Base-by-base conservation (phyloP, 2,329 filamentous ascomycete species). In the Phialocephala sp. region DNA sequence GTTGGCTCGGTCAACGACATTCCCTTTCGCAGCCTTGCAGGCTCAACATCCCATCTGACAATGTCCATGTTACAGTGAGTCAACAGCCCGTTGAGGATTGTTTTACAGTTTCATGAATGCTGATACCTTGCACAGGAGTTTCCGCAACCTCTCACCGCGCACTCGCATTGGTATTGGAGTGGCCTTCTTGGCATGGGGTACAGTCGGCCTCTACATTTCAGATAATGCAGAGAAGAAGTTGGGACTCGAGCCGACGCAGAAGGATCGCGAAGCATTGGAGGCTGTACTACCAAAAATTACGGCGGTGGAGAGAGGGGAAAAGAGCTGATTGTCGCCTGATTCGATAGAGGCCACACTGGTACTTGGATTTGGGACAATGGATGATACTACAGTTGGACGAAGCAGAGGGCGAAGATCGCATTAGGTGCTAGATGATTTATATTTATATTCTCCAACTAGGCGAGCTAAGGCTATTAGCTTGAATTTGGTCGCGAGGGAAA, bases 141-240 rank as follows among this genome's bases (percentile, higher is more conserved):
- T 93, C 81, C 89, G 85, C 75, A 87, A 85, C 72, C 88, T 97
- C 62, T 81, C 89, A 3, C 85, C 90, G 20, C 89, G 86, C 71
- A 90, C 91, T 27, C 90, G 91, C 64, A 79, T 92, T 50, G 79
- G 89, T 57, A 83, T 97, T 68, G 94, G 94, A 71, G 76, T 88
- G 58, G 90, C 88, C 72, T 79, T 97, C 70, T 87, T 97, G 74
- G 86, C 86, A 39, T 97, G 93, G 87, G 92, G 92, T 15, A 80
- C 82, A 47, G 80, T 87, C 47, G 94, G 92, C 18, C 83, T 95
- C n/a, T 89, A 90, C 75, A 75, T 91, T 20, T 88, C 90, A 5
- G 91, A 94, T 75, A 83, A 83, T 24, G 87, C 90, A 18, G 93
- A 94, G 79, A 85, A 91, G 75, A 87, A 84, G 50, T 84, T 94